Evolutionary conservation across 163 green algal genomes (phyloP).

Genomic region (Picocystis sp.): DNA sequence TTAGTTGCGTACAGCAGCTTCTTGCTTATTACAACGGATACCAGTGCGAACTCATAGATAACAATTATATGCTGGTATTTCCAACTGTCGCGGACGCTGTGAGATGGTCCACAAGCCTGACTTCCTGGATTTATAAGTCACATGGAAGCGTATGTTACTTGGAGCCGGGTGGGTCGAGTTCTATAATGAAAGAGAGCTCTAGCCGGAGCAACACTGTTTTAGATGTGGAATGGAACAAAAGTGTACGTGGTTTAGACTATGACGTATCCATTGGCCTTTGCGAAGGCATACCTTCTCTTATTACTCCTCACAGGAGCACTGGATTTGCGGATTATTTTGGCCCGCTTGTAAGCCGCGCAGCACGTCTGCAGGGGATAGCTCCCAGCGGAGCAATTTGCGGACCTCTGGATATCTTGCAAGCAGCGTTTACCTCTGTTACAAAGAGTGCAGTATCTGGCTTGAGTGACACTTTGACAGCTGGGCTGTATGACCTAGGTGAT

Average conservation of each 20-base stretch:
- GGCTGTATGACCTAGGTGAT: no score
- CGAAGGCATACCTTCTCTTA: constrained; percentile 26
- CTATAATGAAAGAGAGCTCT: constrained; percentile 10
- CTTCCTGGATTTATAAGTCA: constrained; percentile 30
- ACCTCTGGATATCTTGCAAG: no score
- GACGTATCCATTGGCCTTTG: constrained; percentile 45
- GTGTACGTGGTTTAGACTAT: constrained; percentile 18
- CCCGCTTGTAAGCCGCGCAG: constrained; percentile 29
- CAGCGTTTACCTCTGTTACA: no score
- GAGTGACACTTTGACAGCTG: no score
- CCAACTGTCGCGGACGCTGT: constrained; percentile 21
- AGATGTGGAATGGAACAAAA: constrained; percentile 17
- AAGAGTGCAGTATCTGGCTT: no score
- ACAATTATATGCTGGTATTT: constrained; percentile 47
- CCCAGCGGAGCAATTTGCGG: no score
- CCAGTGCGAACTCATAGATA: constrained; percentile 33
- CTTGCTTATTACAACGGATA: constrained; percentile 30
- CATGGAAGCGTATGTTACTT: constrained; percentile 37
- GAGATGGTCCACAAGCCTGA: no score
- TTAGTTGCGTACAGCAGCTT: constrained; percentile 26
- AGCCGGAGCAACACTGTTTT: not conserved
- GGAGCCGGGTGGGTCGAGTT: constrained; percentile 21
- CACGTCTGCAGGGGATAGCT: not conserved
- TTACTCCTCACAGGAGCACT: constrained; percentile 40
- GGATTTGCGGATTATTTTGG: constrained; percentile 49